A percentile compares a stretch with the other conserved stretches of the same genome.
Evolutionary conservation across 345 rosid genomes (phyloP).

Genomic region (Corymbia maculata): DNA sequence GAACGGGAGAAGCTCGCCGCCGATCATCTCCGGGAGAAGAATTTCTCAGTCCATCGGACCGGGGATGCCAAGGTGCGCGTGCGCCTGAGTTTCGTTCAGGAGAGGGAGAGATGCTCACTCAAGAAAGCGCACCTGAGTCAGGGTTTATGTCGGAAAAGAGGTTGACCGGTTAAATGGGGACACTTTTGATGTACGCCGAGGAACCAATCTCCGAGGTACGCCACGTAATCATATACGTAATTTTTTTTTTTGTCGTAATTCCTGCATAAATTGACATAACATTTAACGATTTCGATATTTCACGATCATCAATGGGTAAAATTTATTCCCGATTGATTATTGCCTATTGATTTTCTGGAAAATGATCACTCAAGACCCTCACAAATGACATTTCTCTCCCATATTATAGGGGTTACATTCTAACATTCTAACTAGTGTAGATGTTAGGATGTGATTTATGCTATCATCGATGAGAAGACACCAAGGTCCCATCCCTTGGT

Average conservation of each 20-base stretch:
- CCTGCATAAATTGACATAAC: neutral
- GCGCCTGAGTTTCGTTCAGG: neutral
- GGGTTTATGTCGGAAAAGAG: neutral
- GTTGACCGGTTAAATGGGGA: neutral
- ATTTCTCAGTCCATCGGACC: neutral
- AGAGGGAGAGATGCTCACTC: neutral
- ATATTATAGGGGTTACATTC: neutral
- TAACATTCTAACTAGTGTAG: neutral
- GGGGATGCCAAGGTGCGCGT: neutral
- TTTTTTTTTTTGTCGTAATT: neutral
- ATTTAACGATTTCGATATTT: neutral
- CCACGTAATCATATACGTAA: neutral
- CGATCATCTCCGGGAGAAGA: neutral
- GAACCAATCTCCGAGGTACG: neutral
- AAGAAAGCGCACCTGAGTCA: neutral
- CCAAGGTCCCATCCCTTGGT: neutral
- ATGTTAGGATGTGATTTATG: neutral
- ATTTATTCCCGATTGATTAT: accelerated
- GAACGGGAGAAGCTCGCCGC: neutral
- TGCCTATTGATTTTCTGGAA: neutral
- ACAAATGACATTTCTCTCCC: neutral
- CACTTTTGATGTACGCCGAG: neutral
- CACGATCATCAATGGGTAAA: neutral
- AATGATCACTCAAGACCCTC: neutral
- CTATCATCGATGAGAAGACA: neutral